A percentile compares a stretch with the other conserved stretches of the same genome.
phyloP scores from a whole-genome alignment of 495 filamentous ascomycete genomes.

The Tricharina praecox region DNA sequence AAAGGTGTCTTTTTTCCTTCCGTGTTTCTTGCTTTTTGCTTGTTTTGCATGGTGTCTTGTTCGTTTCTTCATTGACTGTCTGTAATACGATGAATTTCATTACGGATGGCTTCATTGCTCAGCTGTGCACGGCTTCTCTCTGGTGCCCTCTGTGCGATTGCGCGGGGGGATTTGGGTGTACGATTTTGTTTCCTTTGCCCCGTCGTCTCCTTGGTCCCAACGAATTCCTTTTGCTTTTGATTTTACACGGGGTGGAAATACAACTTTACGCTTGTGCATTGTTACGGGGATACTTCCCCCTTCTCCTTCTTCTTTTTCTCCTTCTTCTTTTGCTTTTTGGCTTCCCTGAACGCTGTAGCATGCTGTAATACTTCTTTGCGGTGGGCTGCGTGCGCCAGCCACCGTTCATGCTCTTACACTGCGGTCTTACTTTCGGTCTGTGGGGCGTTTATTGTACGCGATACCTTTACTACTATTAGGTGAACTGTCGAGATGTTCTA shows the following conservation, averaged over 20 bases:
- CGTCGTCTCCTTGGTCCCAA: background rate
- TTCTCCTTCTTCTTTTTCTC: background rate
- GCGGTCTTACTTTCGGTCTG: no score
- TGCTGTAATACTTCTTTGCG: background rate
- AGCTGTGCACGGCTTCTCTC: background rate
- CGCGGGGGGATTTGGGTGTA: background rate
- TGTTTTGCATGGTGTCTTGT: background rate
- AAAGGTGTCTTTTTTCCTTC: background rate
- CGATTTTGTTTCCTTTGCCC: background rate
- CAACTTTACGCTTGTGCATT: background rate
- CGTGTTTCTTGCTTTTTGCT: no score
- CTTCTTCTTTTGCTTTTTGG: background rate
- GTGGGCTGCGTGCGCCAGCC: background rate
- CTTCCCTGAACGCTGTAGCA: background rate
- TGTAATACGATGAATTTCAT: background rate
- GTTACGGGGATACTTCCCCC: background rate
- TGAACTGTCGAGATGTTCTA: no score
- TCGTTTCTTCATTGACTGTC: background rate
- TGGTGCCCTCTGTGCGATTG: background rate
- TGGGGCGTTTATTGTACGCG: no score
- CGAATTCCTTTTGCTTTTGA: background rate
- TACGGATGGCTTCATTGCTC: background rate
- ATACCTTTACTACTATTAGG: no score
- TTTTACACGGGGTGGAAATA: background rate
- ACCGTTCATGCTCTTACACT: no score